phyloP scores from a whole-genome alignment of 1,139 yeast genomes.

The Kazachstania sp. region DNA sequence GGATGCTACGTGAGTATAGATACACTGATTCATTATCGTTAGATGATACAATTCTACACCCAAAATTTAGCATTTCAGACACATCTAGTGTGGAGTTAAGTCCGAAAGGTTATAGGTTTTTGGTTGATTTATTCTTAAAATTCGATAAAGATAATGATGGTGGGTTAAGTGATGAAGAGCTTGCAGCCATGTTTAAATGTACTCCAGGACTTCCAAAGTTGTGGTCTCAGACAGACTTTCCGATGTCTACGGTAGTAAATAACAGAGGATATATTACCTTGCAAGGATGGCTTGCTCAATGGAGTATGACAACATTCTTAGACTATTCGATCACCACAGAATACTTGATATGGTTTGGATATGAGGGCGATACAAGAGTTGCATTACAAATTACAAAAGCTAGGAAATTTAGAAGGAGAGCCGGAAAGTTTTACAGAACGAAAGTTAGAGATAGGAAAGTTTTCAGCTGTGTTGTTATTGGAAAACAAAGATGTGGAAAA shows the following conservation, averaged over 20 bases:
- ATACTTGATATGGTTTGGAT: constrained; percentile 83
- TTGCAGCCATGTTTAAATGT: constrained; percentile 61
- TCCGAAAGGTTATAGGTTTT: constrained; percentile 85
- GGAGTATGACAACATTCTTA: constrained; percentile 91
- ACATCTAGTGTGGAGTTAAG: constrained; percentile 82
- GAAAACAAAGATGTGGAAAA: constrained; percentile 81
- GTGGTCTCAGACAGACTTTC: constrained; percentile 83
- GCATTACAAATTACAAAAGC: constrained; percentile 82
- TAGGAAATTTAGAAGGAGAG: constrained; percentile 54
- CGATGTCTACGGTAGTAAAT: constrained; percentile 77
- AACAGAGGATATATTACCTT: constrained; percentile 83
- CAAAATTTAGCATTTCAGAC: constrained; percentile 67
- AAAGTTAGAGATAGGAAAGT: constrained; percentile 77
- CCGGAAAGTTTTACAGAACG: constrained; percentile 60
- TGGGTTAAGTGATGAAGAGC: constrained; percentile 69
- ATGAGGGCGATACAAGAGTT: constrained; percentile 42
- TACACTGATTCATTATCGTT: constrained; percentile 87
- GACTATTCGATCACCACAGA: constrained; percentile 80
- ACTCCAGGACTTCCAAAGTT: constrained; percentile 87
- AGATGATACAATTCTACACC: constrained; percentile 67
- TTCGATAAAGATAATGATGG: constrained; percentile 96
- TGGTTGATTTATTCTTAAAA: constrained; percentile 78
- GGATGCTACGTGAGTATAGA: constrained; percentile 74
- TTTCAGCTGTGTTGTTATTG: constrained; percentile 79
- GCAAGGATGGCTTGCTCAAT: constrained; percentile 97